These are phyloP conservation scores for Trichoderma pleuroti DNA, from an alignment of 2,329 filamentous ascomycete species.

Conservation along the genomic window DNA sequence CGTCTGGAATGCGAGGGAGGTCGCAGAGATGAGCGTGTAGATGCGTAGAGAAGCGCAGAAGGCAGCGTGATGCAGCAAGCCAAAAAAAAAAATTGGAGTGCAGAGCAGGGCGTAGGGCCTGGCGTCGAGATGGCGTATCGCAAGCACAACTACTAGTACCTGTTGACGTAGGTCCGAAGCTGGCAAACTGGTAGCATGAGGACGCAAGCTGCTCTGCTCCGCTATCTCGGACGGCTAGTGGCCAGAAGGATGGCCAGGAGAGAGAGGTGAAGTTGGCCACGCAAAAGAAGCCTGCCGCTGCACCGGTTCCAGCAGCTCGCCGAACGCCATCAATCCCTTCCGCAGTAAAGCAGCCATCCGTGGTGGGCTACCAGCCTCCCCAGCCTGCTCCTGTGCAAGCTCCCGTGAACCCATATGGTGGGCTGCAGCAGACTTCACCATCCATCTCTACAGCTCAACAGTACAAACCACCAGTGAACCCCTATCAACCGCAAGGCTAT, in stretches of 20 bases:
- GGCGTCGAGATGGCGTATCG: conserved; percentile 4
- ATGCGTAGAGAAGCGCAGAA: not conserved
- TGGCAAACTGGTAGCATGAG: conserved; percentile 9
- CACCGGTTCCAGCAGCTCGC: conserved; percentile 25
- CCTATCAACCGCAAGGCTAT: conserved; percentile 32
- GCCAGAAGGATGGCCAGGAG: not conserved
- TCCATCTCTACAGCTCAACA: conserved; percentile 31
- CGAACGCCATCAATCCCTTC: conserved; percentile 34
- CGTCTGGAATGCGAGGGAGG: conserved; percentile 13
- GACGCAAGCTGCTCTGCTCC: conserved; percentile 14
- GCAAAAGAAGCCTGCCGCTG: conserved; percentile 41
- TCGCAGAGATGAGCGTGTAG: not conserved
- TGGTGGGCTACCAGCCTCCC: conserved; percentile 48
- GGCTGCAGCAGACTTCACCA: conserved; percentile 23
- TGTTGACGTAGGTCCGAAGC: conserved; percentile 16
- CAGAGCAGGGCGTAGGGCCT: not conserved
- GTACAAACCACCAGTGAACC: conserved; percentile 39
- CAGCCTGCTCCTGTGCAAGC: conserved; percentile 34
- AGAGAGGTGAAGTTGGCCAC: conserved; percentile 70
- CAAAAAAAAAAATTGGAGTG: not conserved
- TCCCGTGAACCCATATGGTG: conserved; percentile 31
- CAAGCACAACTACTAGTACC: not conserved
- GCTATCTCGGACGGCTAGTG: conserved; percentile 14
- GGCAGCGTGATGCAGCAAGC: conserved; percentile 1
- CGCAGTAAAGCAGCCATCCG: conserved; percentile 39